These are phyloP conservation scores for Trypanosomatidae sp. DNA, from an alignment of 208 protist genomes.

Conservation along the genomic window DNA sequence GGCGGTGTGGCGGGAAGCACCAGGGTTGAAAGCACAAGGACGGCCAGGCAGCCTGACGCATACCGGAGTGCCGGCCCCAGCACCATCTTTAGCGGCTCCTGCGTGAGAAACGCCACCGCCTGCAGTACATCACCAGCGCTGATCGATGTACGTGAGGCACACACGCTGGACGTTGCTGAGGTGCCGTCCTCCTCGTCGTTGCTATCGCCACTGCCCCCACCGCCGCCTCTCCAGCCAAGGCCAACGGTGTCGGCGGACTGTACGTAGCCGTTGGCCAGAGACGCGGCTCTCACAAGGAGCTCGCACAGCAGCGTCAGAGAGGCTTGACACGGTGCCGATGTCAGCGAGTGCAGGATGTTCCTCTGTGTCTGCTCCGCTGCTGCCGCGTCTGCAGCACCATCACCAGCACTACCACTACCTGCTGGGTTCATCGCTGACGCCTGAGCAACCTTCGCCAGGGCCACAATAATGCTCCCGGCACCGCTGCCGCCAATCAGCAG, in stretches of 20 bases:
- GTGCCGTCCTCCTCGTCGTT: constrained; percentile 10
- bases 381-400: constrained; percentile 27
- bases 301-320: constrained; percentile 50
- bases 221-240: constrained; percentile 6
- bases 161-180: constrained; percentile 12
- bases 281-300: constrained; percentile 34
- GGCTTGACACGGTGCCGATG: constrained; percentile 46
- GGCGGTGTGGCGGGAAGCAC: neutral
- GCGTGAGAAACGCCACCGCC: constrained; percentile 24
- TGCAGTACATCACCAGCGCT: constrained; percentile 38
- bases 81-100: constrained; percentile 12
- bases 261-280: constrained; percentile 53
- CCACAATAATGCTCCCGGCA: constrained; percentile 39
- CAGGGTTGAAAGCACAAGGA: constrained; percentile 37
- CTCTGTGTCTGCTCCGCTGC: constrained; percentile 1
- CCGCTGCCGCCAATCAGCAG: constrained; percentile 29
- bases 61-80: constrained; percentile 64
- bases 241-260: constrained; percentile 31
- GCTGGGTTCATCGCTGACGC: constrained; percentile 8
- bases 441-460: constrained; percentile 31
- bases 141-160: constrained; percentile 21
- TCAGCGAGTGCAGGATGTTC: constrained; percentile 21
- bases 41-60: constrained; percentile 60
- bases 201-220: constrained; percentile 11
- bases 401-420: neutral